Evolutionary conservation across 805 yeast species (phyloP), one percentile per base, ranked within the genome.

Genomic region (Starmerella tilneyi): DNA sequence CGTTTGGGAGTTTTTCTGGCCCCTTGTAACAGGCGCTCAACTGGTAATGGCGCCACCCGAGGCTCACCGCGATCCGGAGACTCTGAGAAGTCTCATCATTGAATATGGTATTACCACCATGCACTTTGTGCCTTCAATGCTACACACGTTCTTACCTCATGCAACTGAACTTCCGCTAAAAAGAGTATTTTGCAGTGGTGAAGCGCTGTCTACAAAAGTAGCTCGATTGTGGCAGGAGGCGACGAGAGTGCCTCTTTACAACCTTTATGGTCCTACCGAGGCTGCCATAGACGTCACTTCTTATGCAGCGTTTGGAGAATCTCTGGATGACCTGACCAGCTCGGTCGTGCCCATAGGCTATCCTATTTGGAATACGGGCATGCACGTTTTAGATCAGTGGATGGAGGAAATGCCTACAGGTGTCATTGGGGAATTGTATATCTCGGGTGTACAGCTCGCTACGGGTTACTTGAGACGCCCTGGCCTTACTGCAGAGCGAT

Each of bases 401-500:
- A 22, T 43, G 19, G 33, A 28, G 7, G 48, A 51, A 1, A 53
- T 57, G 11, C 56, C 56, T 12, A 41, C 46, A 3, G 62, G 60
- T 3, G 56, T 52, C n/a, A 24, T 55, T 11, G 63, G 63, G 7
- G 61, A 59, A 37, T 45, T 59, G 6, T 59, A 59, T 27, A 56
- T 55, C 22, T 51, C 55, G n/a, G 63, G 63, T 2, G 40, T 45
- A 15, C 57, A 58, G 28, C 60, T 59, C 3, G 63, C 61, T 9
- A 17, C 30, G 12, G 61, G 63, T 1, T 59, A 59, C 39, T 34
- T 59, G 9, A 52, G 56, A 27, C 48, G 50, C 2, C 52, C 50
- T 1, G 57, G 52, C 9, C 49, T 49, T 2, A 59, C 62, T 1
- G 38, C 45, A 1, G 43, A 43, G 17, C 21, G 42, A 5, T 59